Evolutionary conservation across 768 basidiomycete species (phyloP), one percentile per base, ranked within the genome.

Genomic region (Suillus hirtellus): DNA sequence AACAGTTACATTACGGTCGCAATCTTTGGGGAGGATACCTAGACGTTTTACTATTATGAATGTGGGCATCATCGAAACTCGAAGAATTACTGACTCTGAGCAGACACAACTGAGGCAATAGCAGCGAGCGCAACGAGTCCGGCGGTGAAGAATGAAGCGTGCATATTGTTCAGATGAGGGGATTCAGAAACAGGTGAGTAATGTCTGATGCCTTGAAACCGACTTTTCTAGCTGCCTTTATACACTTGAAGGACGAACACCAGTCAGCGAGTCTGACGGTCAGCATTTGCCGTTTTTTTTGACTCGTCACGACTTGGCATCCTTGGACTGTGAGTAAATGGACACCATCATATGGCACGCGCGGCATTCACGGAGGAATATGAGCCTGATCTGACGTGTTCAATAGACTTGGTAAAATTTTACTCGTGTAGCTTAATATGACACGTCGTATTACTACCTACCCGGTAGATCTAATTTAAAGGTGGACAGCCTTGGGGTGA

Each of bases 1-100:
- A 42, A 89, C 81, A n/a, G 79, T 80, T 66, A 84, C 85, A 68
- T 72, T 81, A 63, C 85, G 80, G 19, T 78, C 78, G 65, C 88
- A 89, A 68, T 71, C 14, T 21, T 37, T 37, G 15, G 60, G 60
- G 31, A 61, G 37, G 31, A 31, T 31, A 8, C 6, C 37, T 53
- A 19, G 6, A 55, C n/a, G 1, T 37, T 37, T 21, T 24, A 4
- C 21, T 37, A 15, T 37, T 1, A 11, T 56, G 27, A 5, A 15
- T 37, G 38, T 14, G 5, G 38, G n/a, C 19, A 64, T 50, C 55
- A 42, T 60, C 21, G 46, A 34, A 15, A 21, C 6, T 62, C 12
- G 53, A 40, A 10, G 35, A 34, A 19, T 43, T n/a, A 65, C 73
- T 19, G 38, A 73, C 72, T 61, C 37, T 73, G 68, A 43, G 58